phyloP scores from a whole-genome alignment of 176 grass and related monocot genomes.

The Oryza glaberrima region DNA sequence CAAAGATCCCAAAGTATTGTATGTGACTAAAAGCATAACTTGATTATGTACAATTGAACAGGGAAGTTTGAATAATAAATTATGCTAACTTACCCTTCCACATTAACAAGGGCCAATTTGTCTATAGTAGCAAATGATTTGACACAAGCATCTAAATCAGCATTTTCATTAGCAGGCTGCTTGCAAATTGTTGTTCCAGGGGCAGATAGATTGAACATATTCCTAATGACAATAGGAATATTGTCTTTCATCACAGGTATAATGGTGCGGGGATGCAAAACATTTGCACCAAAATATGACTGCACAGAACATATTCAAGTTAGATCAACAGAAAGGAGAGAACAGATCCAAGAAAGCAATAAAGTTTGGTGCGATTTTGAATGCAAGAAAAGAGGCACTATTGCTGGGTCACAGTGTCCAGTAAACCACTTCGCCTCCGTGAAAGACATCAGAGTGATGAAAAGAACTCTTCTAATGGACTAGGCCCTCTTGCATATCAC shows the following conservation, averaged over 20 bases:
- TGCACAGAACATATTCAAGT: conserved; percentile 55
- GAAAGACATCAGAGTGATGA: conserved; percentile 19
- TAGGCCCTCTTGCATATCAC: conserved; percentile 4
- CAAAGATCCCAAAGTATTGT: not conserved
- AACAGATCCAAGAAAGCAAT: conserved; percentile 41
- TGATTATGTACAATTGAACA: conserved; percentile 11
- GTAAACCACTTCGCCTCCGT: conserved; percentile 6
- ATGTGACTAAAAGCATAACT: conserved; percentile 11
- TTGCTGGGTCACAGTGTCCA: conserved; percentile 29
- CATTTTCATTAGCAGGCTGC: conserved; percentile 68
- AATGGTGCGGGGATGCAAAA: conserved; percentile 95
- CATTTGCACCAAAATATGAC: conserved; percentile 98
- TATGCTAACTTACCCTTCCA: conserved; percentile 76
- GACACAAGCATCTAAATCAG: conserved; percentile 77
- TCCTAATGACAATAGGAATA: conserved; percentile 94
- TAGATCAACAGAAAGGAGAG: not conserved
- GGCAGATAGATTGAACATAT: conserved; percentile 88
- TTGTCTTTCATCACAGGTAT: conserved; percentile 97
- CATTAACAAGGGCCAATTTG: conserved; percentile 95
- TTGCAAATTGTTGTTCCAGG: conserved; percentile 90
- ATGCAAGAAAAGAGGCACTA: conserved; percentile 17
- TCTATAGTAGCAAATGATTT: conserved; percentile 99
- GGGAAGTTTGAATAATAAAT: conserved; percentile 17
- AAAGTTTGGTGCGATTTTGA: conserved; percentile 6
- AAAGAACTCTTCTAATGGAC: conserved; percentile 1